Percentiles rank a stretch among this genome's conserved stretches.
Evolutionary conservation across 2,329 filamentous ascomycete genomes (phyloP).

Genomic region (Monosporascus sp.): DNA sequence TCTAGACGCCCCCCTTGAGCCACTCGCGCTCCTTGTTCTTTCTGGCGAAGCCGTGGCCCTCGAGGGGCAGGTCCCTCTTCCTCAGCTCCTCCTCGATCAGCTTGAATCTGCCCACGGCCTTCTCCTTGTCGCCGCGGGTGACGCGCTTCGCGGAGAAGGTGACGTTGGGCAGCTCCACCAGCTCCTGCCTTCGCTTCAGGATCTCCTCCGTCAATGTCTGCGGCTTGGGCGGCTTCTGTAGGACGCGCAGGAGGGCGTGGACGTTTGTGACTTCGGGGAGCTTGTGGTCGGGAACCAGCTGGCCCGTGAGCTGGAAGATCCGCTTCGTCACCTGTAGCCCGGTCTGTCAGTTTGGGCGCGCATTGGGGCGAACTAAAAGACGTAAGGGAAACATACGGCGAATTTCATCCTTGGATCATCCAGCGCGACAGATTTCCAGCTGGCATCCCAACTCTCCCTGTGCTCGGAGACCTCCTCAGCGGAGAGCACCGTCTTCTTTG

Average conservation of each 20-base stretch:
- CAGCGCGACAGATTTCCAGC: constrained; percentile 56
- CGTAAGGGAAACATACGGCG: constrained; percentile 51
- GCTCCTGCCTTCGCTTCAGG: constrained; percentile 26
- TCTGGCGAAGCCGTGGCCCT: constrained; percentile 36
- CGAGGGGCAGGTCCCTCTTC: constrained; percentile 55
- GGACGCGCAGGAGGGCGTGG: constrained; percentile 47
- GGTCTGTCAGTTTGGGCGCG: neutral
- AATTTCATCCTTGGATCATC: constrained; percentile 61
- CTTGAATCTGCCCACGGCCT: constrained; percentile 71
- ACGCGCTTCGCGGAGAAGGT: constrained; percentile 58
- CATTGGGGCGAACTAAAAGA: neutral
- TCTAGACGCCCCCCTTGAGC: constrained; percentile 33
- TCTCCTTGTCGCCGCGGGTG: constrained; percentile 68
- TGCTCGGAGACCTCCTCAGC: constrained; percentile 37
- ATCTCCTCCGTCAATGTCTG: constrained; percentile 61
- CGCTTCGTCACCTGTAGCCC: constrained; percentile 68
- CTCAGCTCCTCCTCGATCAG: constrained; percentile 66
- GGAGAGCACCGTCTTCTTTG: constrained; percentile 14
- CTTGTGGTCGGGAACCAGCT: constrained; percentile 65
- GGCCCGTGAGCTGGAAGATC: constrained; percentile 74
- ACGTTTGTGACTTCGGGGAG: constrained; percentile 53
- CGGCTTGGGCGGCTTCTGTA: constrained; percentile 50
- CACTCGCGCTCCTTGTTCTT: constrained; percentile 40
- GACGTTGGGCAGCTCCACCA: constrained; percentile 60
- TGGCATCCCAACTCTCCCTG: constrained; percentile 42